phyloP scores from a whole-genome alignment of 164 flowering plant species.

The Hamamelis virginiana region DNA sequence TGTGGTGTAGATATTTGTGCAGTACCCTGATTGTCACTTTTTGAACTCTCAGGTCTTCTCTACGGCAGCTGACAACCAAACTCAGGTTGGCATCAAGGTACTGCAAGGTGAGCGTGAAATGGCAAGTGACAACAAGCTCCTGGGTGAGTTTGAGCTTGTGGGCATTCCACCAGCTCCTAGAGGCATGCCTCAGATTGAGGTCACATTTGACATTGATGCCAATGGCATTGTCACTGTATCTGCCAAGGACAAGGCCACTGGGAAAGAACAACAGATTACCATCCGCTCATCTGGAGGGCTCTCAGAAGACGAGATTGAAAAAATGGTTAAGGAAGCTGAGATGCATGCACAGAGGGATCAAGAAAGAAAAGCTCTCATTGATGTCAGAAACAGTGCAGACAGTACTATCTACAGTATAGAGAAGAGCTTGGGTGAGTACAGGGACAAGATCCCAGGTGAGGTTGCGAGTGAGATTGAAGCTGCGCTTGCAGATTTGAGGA shows the following conservation, averaged over 20 bases:
- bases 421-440: constrained; percentile 71
- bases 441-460: constrained; percentile 62
- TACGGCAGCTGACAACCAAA: constrained; percentile 85
- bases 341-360: constrained; percentile 64
- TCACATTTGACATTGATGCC: constrained; percentile 69
- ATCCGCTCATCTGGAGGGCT: constrained; percentile 72
- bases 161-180: constrained; percentile 76
- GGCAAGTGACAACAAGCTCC: constrained; percentile 65
- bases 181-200: constrained; percentile 73
- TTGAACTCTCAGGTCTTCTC: constrained; percentile 63
- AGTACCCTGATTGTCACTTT: neutral
- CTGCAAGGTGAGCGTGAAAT: constrained; percentile 77
- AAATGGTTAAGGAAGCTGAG: constrained; percentile 79
- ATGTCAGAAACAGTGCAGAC: constrained; percentile 63
- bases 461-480: constrained; percentile 57
- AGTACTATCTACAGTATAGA: constrained; percentile 69
- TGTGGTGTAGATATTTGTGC: neutral
- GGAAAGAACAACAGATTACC: constrained; percentile 67
- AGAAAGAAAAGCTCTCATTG: constrained; percentile 64
- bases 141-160: constrained; percentile 69
- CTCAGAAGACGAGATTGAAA: constrained; percentile 67
- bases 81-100: constrained; percentile 72
- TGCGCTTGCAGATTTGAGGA: constrained; percentile 61
- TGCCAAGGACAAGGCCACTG: constrained; percentile 70
- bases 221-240: constrained; percentile 73